Evolutionary conservation across 192 early-diverging fungal species (phyloP), one percentile per base, ranked within the genome.

Genomic region (Entophlyctis helioformis): DNA sequence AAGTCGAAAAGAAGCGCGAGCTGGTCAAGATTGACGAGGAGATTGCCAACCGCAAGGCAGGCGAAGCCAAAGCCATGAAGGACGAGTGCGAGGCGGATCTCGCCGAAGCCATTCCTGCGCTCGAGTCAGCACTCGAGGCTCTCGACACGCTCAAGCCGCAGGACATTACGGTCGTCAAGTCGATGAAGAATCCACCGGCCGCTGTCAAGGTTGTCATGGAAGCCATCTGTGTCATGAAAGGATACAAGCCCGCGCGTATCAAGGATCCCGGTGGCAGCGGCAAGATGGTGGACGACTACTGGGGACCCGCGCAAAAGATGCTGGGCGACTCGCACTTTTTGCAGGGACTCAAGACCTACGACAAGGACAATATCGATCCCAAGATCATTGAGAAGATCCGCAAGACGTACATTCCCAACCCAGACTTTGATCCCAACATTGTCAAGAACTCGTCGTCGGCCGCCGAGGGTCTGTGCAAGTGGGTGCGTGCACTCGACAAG

Each of bases 281-380:
- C 36, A 76, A 76, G 45, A 76, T 76, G 74, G 72, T 76, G 20
- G 74, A 76, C 27, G 74, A 76, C 43, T 76, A 76, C 36, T 76
- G 74, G 74, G 74, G 65, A 11, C 63, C 63, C 6, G 64, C 71
- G 10, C 60, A 66, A 50, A 76, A 76, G 44, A 49, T 76, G 48
- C 48, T 76, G 3, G 36, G 61, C 19, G 74, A 76, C 42, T 58
- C 64, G 0, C 72, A 75, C 44, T 74, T 76, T 38, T 39, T 76
- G 28, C 62, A 69, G 44, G 37, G 44, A n/a, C 51, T 76, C 10
- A 60, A 67, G 39, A 39, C 63, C 28, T 76, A 74, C 39, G 74
- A 76, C 56, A 76, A 76, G 36, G 74, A 76, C 50, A 76, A 76
- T 43, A 76, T 76, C 28, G 72, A 74, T 42, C 68, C 74, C 19